Percentiles rank a stretch among this genome's conserved stretches.
Evolutionary conservation across 2,329 filamentous ascomycete genomes (phyloP).

Genomic region (Berkeleyomyces basicola): DNA sequence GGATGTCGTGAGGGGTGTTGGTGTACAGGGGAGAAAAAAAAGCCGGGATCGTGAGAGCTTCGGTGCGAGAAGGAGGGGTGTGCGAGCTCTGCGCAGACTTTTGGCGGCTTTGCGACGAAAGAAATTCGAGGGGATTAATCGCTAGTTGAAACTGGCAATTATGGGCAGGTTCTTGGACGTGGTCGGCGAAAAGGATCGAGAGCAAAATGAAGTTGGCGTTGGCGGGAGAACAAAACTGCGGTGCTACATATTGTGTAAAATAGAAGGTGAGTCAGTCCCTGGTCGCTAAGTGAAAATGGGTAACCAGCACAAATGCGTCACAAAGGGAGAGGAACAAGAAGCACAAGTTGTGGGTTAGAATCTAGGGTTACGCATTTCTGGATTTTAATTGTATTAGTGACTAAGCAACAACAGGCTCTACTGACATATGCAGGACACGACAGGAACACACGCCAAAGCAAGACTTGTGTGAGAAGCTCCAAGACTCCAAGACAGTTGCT

Average conservation of each 20-base stretch:
- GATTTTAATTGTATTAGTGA: too few relatives aligned
- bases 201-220: neutral
- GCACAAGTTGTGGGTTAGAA: too few relatives aligned
- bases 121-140: neutral
- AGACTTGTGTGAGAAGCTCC: too few relatives aligned
- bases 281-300: neutral
- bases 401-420: too few relatives aligned
- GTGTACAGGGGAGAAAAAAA: neutral
- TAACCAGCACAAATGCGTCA: neutral
- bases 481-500: too few relatives aligned
- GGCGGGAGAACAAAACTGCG: neutral
- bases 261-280: neutral
- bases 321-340: neutral
- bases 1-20: neutral
- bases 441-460: too few relatives aligned
- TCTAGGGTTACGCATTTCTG: too few relatives aligned
- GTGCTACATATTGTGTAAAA: neutral
- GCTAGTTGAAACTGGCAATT: neutral
- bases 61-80: neutral
- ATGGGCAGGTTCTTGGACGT: neutral
- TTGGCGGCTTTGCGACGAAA: neutral
- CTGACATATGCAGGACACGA: too few relatives aligned
- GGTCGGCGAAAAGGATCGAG: neutral
- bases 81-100: neutral
- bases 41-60: neutral